A percentile compares a stretch with the other conserved stretches of the same genome.
phyloP scores from a whole-genome alignment of 352 stramenopile genomes.

The Globisporangium viniferum region DNA sequence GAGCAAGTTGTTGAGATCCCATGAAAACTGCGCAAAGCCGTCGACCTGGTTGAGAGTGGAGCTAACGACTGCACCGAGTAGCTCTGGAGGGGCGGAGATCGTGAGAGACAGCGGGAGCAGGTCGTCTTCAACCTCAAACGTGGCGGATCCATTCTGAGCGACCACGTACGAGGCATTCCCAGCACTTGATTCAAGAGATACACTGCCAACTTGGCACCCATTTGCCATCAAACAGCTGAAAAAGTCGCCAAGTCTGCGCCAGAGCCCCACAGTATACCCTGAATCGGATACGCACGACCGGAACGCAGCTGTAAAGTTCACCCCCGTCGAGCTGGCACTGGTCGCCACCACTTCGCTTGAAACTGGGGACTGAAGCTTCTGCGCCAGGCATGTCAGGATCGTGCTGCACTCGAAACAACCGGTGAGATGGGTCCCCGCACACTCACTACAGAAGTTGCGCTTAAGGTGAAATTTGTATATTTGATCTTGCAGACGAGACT shows the following conservation, averaged over 20 bases:
- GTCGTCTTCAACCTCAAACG: neutral
- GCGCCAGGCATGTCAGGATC: constrained; percentile 5
- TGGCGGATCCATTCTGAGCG: neutral
- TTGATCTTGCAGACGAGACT: neutral
- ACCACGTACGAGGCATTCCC: constrained; percentile 9
- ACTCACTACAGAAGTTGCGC: neutral
- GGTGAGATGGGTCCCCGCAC: neutral
- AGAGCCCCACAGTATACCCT: neutral
- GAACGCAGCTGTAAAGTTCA: constrained; percentile 6
- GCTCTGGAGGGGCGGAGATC: neutral
- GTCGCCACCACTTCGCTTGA: neutral
- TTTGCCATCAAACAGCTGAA: constrained; percentile 13
- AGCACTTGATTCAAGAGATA: neutral
- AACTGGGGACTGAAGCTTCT: neutral
- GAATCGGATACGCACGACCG: neutral
- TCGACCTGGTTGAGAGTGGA: neutral
- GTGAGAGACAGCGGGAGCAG: neutral
- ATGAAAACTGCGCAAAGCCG: neutral
- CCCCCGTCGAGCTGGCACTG: constrained; percentile 1
- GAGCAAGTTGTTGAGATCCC: constrained; percentile 3
- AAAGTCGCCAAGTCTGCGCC: constrained; percentile 2
- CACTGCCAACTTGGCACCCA: constrained; percentile 4
- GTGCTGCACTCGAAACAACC: neutral
- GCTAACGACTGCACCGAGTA: neutral
- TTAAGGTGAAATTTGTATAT: neutral